A percentile compares a stretch with the other conserved stretches of the same genome.
phyloP scores from a whole-genome alignment of 164 flowering plant species.

The Liquidambar formosana region DNA sequence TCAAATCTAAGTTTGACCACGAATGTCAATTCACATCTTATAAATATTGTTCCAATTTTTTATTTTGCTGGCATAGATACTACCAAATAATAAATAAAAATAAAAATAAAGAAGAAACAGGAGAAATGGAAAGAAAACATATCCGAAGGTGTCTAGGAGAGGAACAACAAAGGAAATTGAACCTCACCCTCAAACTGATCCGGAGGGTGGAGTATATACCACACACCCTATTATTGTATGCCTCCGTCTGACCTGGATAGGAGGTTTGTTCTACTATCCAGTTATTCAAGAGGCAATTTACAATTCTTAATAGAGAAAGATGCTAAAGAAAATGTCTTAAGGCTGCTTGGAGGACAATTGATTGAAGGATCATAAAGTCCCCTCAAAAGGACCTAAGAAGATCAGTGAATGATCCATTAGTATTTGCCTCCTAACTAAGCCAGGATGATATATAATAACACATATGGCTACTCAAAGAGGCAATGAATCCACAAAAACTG shows the following conservation, averaged over 20 bases:
- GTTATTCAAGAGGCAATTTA: neutral
- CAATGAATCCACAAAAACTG: neutral
- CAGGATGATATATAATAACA: neutral
- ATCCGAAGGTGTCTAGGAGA: too few relatives aligned
- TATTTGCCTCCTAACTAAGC: slow-evolving; percentile 1
- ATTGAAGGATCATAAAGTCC: neutral
- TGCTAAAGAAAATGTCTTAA: neutral
- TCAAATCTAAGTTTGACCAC: too few relatives aligned
- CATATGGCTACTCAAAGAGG: slow-evolving; percentile 1
- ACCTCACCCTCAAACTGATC: too few relatives aligned
- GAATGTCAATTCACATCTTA: too few relatives aligned
- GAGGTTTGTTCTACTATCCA: neutral
- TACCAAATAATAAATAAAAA: too few relatives aligned
- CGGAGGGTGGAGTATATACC: too few relatives aligned
- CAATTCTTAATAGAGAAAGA: neutral
- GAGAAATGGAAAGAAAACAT: too few relatives aligned
- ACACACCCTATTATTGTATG: too few relatives aligned
- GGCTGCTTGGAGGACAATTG: neutral
- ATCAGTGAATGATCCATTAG: neutral
- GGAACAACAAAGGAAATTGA: too few relatives aligned
- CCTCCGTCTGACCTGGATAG: neutral
- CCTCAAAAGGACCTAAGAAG: neutral
- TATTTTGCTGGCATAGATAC: too few relatives aligned
- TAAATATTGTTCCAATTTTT: too few relatives aligned
- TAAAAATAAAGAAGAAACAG: too few relatives aligned